Evolutionary conservation across 306 rosid species (phyloP).

Genomic region (apple (Malus domestica)): ASM211411v1 NC_041804.1:9131001-9131500

Average conservation of each 20-base stretch:
- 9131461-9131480: not conserved
- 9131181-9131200: not conserved
- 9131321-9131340: not conserved
- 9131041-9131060: not conserved
- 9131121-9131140: no score
- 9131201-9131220: not conserved
- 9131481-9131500: not conserved
- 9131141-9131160: not conserved
- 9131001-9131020: slow-evolving; percentile 43
- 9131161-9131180: not conserved
- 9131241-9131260: slow-evolving; percentile 85
- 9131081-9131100: not conserved
- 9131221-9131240: slow-evolving; percentile 47
- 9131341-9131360: not conserved
- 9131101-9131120: no score
- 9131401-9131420: not conserved
- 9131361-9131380: not conserved
- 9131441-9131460: slow-evolving; percentile 94
- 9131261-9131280: slow-evolving; percentile 97
- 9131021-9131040: not conserved
- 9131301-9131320: slow-evolving; percentile 99
- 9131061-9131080: not conserved
- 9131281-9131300: slow-evolving; percentile 95
- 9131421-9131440: slow-evolving; percentile 98
- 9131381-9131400: not conserved